Evolutionary conservation across 208 protist species (phyloP), one percentile per base, ranked within the genome.

Genomic region (Wallacemonas sp.): DNA sequence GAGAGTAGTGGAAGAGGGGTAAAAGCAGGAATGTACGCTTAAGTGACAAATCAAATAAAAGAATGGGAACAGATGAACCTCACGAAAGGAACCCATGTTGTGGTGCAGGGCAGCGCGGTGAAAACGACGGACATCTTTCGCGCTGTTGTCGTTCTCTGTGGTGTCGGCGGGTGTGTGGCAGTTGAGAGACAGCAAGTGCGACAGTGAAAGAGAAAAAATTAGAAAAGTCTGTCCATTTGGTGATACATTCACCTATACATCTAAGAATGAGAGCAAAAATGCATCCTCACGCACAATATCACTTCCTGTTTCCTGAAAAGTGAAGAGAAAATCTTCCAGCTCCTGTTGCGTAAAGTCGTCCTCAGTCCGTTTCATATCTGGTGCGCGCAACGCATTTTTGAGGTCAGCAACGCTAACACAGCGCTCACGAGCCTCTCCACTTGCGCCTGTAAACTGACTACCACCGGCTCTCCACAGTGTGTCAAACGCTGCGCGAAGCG

Each of bases 201-300:
- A 13, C 6, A 13, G 34, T 13, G 13, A 38, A 38, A 38, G 34
- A 38, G 34, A 46, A 19, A 5, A 46, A 46, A 46, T 4, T 3
- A 46, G 22, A 46, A 4, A 46, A 46, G 41, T 10, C 4, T 27
- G 4, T 38, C 39, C 50, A 19, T 3, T 39, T 57, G 50, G 32
- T 53, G 50, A 57, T 57, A 57, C 17, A 38, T 9, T 37, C 41
- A 70, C 69, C 32, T 72, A 36, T 73, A 73, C 73, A 73, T 75
- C 45, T 39, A 66, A 29, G 54, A 65, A 48, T 4, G 39, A 48
- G 0, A 77, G 52, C 6, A 80, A 53, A 68, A 81, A 82, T 0
- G 70, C 53, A 55, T 87, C 73, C 34, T 87, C 80, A 3, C 66
- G 24, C n/a, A 83, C 60, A 6, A 64, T 26, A 42, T 77, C 57